Evolutionary conservation across 2,329 filamentous ascomycete genomes (phyloP).

Genomic region (Ophiostoma tasmaniense): DNA sequence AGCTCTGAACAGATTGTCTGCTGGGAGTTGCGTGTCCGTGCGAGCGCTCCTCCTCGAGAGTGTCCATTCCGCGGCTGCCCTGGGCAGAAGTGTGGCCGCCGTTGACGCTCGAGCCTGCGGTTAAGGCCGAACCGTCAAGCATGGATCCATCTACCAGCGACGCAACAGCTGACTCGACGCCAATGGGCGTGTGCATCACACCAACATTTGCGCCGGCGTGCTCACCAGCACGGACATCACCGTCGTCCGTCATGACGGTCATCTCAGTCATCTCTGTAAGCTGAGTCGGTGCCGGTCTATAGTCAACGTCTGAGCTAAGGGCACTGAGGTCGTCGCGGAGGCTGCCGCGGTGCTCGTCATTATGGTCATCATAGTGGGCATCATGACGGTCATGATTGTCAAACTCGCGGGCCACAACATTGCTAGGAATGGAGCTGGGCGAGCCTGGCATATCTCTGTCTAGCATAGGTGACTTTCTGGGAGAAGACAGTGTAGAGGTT

Average conservation of each 20-base stretch:
- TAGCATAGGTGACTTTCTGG: slow-evolving; percentile 44
- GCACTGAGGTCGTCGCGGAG: slow-evolving; percentile 45
- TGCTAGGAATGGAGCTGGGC: slow-evolving; percentile 47
- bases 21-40: slow-evolving; percentile 27
- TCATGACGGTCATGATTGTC: slow-evolving; percentile 26
- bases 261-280: slow-evolving; percentile 36
- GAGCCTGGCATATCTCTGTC: slow-evolving; percentile 36
- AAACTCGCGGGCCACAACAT: slow-evolving; percentile 41
- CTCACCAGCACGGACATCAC: slow-evolving; percentile 58
- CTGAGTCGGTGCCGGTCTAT: slow-evolving; percentile 36
- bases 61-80: slow-evolving; percentile 27
- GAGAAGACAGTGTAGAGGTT: slow-evolving; percentile 47
- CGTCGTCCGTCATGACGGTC: slow-evolving; percentile 37
- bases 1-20: slow-evolving; percentile 33
- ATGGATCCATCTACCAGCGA: slow-evolving; percentile 73
- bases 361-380: slow-evolving; percentile 38
- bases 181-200: slow-evolving; percentile 62
- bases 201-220: slow-evolving; percentile 65
- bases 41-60: slow-evolving; percentile 28
- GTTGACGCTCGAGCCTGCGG: slow-evolving; percentile 43
- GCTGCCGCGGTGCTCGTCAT: not conserved
- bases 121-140: slow-evolving; percentile 60
- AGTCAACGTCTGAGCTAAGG: slow-evolving; percentile 47
- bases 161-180: slow-evolving; percentile 82
- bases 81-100: slow-evolving; percentile 39